Conservation (phyloP, 2,329 filamentous ascomycete species). For the Lasiodiplodia sp. region DNA sequence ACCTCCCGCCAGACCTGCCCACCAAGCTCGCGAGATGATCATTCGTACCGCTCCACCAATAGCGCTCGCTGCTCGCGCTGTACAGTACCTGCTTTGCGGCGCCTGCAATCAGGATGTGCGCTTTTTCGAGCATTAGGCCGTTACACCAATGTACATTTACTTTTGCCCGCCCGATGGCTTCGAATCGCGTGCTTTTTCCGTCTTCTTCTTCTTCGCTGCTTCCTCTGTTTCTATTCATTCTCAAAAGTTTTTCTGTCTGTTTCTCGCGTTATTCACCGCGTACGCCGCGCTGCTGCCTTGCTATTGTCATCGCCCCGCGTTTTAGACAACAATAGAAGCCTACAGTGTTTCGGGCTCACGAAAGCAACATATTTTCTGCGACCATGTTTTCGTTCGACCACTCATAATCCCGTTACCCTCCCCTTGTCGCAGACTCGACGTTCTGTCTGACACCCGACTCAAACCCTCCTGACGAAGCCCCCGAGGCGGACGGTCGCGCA, state of each 20-base stretch:
- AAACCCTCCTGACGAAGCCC: constrained; percentile 20
- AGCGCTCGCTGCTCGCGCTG: neutral
- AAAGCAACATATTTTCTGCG: constrained; percentile 15
- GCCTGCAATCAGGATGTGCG: constrained; percentile 21
- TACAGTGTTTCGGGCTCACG: constrained; percentile 18
- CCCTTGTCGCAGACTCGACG: constrained; percentile 19
- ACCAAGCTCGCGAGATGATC: constrained; percentile 17
- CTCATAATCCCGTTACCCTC: constrained; percentile 15
- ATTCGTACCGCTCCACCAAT: constrained; percentile 26
- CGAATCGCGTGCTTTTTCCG: constrained; percentile 22
- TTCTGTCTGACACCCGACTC: constrained; percentile 8
- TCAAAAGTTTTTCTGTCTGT: constrained; percentile 32
- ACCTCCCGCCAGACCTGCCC: constrained; percentile 15
- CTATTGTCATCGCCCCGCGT: constrained; percentile 16
- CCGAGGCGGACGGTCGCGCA: constrained; percentile 1
- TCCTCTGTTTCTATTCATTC: constrained; percentile 30
- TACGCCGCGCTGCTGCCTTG: neutral
- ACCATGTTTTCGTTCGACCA: constrained; percentile 24
- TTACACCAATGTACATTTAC: constrained; percentile 9
- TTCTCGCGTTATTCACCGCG: constrained; percentile 32
- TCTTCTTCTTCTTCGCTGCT: constrained; percentile 30
- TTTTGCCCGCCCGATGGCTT: neutral
- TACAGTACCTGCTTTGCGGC: constrained; percentile 28
- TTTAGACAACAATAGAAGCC: constrained; percentile 28
- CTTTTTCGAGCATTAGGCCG: constrained; percentile 2